phyloP scores from a whole-genome alignment of 441 rosid species.

The Corymbia citriodora region DNA sequence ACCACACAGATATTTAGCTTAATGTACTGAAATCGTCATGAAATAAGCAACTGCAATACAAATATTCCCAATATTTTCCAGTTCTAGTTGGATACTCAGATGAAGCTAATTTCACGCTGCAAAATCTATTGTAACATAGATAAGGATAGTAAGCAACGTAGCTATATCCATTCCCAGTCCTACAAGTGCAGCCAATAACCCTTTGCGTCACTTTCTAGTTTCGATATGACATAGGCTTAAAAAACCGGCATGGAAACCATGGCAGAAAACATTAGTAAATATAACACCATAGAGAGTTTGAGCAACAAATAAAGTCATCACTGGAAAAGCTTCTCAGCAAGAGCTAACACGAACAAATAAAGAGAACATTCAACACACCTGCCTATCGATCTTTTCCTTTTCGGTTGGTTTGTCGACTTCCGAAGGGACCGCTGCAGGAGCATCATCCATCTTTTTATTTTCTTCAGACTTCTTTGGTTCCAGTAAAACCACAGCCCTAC shows the following conservation, averaged over 20 bases:
- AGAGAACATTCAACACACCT: slow-evolving; percentile 29
- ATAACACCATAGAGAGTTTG: not conserved
- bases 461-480: slow-evolving; percentile 42
- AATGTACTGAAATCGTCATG: not conserved
- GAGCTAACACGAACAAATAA: not conserved
- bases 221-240: not conserved
- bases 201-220: not conserved
- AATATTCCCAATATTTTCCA: not conserved
- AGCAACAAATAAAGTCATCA: not conserved
- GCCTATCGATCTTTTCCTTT: slow-evolving; percentile 67
- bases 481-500: slow-evolving; percentile 35
- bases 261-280: not conserved
- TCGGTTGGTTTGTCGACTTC: slow-evolving; percentile 28
- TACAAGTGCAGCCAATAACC: not conserved
- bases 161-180: not conserved
- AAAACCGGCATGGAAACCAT: not conserved
- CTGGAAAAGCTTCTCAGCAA: not conserved
- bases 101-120: not conserved
- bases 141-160: not conserved
- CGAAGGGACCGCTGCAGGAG: slow-evolving; percentile 24
- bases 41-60: not conserved
- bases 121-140: not conserved
- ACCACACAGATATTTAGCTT: not conserved
- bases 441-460: slow-evolving; percentile 17
- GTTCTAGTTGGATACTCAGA: not conserved